phyloP scores from a whole-genome alignment of 768 basidiomycete genomes.

The Rhodotorula sphaerocarpa region DNA sequence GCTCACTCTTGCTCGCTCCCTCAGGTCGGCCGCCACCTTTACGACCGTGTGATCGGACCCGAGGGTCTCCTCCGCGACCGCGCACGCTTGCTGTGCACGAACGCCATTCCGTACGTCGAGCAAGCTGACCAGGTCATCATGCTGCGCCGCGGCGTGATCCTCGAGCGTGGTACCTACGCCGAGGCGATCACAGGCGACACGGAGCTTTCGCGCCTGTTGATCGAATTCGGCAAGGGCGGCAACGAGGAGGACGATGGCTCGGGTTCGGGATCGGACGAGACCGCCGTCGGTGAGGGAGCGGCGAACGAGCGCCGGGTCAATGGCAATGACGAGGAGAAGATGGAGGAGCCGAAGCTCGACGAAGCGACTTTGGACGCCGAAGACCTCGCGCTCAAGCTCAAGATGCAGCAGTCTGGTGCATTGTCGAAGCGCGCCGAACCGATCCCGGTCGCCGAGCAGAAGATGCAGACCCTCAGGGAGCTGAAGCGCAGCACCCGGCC shows the following conservation, averaged over 20 bases:
- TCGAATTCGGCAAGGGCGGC: constrained; percentile 51
- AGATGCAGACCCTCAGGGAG: constrained; percentile 19
- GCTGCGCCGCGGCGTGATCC: constrained; percentile 46
- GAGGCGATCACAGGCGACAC: constrained; percentile 38
- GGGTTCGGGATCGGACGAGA: constrained; percentile 26
- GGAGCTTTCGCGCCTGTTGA: constrained; percentile 48
- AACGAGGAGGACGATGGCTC: constrained; percentile 37
- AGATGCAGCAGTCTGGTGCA: constrained; percentile 26
- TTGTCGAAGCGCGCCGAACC: constrained; percentile 41
- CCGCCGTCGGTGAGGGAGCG: constrained; percentile 37
- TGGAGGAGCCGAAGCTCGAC: constrained; percentile 20
- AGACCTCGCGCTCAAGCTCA: constrained; percentile 35
- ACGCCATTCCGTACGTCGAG: constrained; percentile 46
- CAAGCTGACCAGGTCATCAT: constrained; percentile 46
- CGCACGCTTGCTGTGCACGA: constrained; percentile 47
- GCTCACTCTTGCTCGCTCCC: constrained; percentile 48
- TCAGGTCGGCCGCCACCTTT: constrained; percentile 76
- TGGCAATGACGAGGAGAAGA: not conserved
- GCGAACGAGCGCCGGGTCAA: constrained; percentile 32
- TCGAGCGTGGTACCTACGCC: constrained; percentile 46
- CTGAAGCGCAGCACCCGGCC: constrained; percentile 36
- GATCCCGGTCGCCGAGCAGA: constrained; percentile 37
- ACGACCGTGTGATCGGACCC: constrained; percentile 49
- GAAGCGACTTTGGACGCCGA: constrained; percentile 39
- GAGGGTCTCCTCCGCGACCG: constrained; percentile 44